Percentiles rank a stretch among this genome's conserved stretches.
Evolutionary conservation across 2,329 filamentous ascomycete species (phyloP).

Genomic region (Clathrospora elynae): DNA sequence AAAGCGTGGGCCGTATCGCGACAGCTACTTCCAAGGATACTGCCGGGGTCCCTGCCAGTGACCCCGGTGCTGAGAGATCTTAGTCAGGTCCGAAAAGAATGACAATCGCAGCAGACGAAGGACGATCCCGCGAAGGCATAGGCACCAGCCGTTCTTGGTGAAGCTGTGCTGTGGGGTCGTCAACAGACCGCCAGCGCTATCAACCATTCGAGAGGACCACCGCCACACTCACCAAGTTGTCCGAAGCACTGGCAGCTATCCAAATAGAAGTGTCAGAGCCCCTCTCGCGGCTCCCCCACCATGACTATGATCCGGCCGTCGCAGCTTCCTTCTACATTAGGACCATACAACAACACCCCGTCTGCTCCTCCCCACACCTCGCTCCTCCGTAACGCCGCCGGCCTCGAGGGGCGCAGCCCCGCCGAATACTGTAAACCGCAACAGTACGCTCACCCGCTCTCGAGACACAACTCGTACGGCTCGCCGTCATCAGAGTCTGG

Average conservation of each 20-base stretch:
- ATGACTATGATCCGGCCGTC: slow-evolving; percentile 49
- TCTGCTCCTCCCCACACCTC: slow-evolving; percentile 34
- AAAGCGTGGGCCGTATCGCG: slow-evolving; percentile 5
- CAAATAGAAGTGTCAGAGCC: slow-evolving; percentile 6
- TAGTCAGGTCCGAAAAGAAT: slow-evolving; percentile 39
- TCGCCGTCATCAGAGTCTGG: slow-evolving; percentile 34
- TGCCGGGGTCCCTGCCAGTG: slow-evolving; percentile 41
- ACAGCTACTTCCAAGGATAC: slow-evolving; percentile 7
- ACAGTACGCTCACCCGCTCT: slow-evolving; percentile 50
- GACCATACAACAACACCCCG: slow-evolving; percentile 31
- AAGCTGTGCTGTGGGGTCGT: slow-evolving; percentile 34
- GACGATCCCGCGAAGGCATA: slow-evolving; percentile 52
- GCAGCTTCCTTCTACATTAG: slow-evolving; percentile 33
- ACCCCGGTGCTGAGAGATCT: slow-evolving; percentile 20
- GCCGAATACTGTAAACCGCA: slow-evolving; percentile 37
- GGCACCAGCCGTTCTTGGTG: slow-evolving; percentile 49
- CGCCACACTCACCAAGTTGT: background rate
- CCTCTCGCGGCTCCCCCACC: slow-evolving; percentile 23
- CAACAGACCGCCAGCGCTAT: slow-evolving; percentile 10
- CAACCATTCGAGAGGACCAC: slow-evolving; percentile 2
- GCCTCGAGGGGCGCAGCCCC: slow-evolving; percentile 29
- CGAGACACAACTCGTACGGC: slow-evolving; percentile 46
- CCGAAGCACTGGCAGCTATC: slow-evolving; percentile 1
- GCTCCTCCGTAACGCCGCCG: slow-evolving; percentile 34
- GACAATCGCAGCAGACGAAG: slow-evolving; percentile 45